Evolutionary conservation across 441 rosid species (phyloP), one percentile per base, ranked within the genome.

Genomic region (Erodium moschatum): DNA sequence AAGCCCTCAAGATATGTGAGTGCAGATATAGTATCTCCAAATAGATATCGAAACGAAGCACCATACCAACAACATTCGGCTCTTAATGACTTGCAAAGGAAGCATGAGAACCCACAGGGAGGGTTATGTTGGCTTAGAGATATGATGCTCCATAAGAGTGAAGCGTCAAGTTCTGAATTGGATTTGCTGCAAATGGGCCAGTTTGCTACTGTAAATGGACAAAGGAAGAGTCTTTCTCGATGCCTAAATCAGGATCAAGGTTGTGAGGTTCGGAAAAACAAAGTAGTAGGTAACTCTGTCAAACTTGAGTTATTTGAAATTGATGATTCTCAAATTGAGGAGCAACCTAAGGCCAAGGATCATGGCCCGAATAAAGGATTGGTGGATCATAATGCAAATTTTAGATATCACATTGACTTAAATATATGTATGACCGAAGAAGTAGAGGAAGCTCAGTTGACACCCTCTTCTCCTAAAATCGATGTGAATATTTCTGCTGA

Each of bases 401-500:
- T 52, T 52, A 52, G 60, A 52, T 52, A 52, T 52, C 60, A 52
- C 19, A 52, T 52, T 52, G 60, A 52, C 60, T 52, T 52, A 52
- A 52, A 52, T 52, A n/a, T 52, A 52, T 52, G 60, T 52, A 6
- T 52, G 19, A 52, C 60, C 16, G 60, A 52, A 52, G 60, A 52
- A n/a, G 60, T 16, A 52, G 60, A 52, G 5, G 60, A 52, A 52
- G 60, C 60, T 52, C 20, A 52, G 60, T 52, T 52, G 19, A 52
- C 7, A 52, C 60, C 60, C 60, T 52, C 60, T n/a, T 52, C 60
- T 52, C 60, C 60, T n/a, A 52, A 15, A 52, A 15, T 52, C 20
- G 60, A 52, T n/a, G 60, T 52, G 60, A 52, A 52, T 52, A 52
- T 52, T 52, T 52, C 60, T 16, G 60, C 60, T 52, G 60, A 52